Evolutionary conservation across 208 protist genomes (phyloP), one percentile per base, ranked within the genome.

Genomic region (Kentomonas sorsogonicus): DNA sequence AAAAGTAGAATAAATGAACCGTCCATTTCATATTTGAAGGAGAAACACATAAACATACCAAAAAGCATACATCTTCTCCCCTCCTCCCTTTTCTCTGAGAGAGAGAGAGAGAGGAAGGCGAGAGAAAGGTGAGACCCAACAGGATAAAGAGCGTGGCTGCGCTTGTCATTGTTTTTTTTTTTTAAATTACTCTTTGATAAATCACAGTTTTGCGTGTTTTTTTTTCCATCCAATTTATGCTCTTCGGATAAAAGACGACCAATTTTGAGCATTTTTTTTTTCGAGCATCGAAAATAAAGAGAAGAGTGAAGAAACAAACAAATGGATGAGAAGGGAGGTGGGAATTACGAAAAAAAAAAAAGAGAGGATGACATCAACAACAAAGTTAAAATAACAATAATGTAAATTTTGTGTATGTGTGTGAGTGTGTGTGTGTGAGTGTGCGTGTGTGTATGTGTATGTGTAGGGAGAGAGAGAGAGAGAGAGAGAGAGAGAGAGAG

Each of bases 361-460:
- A 33, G 7, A 31, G 16, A 31, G n/a, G 6, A 22, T 29, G n/a
- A n/a, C n/a, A n/a, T n/a, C n/a, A n/a, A n/a, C n/a, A n/a, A n/a
- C n/a, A n/a, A n/a, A n/a, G n/a, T n/a, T n/a, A n/a, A n/a, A n/a
- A n/a, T n/a, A n/a, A n/a, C n/a, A n/a, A n/a, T n/a, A n/a, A n/a
- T n/a, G n/a, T n/a, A n/a, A n/a, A n/a, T n/a, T n/a, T n/a, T n/a
- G n/a, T n/a, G n/a, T n/a, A n/a, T n/a, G n/a, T n/a, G n/a, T n/a
- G n/a, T n/a, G n/a, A n/a, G n/a, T n/a, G n/a, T n/a, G n/a, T 46
- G 41, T 20, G 41, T 20, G 44, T 50, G 22, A 30, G 44, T 44
- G 13, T 41, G 20, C 34, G 51, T 23, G 34, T 46, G 23, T 34
- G 53, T 23, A 36, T 33, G 39, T 59, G 27, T 39, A 39, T 47